Base-by-base conservation (phyloP, 257 asterid genomes). In the Fraxinus americana region DNA sequence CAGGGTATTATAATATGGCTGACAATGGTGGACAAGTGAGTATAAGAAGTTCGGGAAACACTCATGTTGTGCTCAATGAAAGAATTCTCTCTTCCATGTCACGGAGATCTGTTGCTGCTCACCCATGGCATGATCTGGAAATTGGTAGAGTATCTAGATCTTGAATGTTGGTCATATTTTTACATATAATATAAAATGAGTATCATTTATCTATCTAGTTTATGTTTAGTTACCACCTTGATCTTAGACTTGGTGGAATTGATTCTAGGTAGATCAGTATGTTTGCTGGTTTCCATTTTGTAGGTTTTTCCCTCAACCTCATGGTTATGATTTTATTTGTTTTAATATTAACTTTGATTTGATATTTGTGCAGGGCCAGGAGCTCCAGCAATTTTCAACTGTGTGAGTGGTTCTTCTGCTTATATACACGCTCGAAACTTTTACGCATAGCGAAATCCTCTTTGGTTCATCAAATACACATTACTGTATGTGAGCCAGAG, bases 81-180 rank as follows among this genome's bases (percentile, higher is more conserved):
- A 85, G 97, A 85, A 94, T 94, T 67, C 91, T 92, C 63, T 88
- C 94, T 61, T 90, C 98, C 27, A 85, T 94, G 92, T 84, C 95
- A 0, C 82, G 89, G 41, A 84, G 90, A 87, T 80, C 97, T 23
- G 84, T 89, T 67, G 97, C 98, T 83, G 97, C 97, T 76, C 97
- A 94, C 85, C 98, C 98, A 14, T 92, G 98, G 98, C 98, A 94
- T 85, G 98, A 94, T 84, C 86, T 94, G 84, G 97, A 94, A 83
- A 94, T 94, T 21, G 98, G 97, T 89, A 85, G 21, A 61, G 17
- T 77, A 74, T 21, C 45, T 79, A 36, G 32, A 14, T 67, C 35
- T 27, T 9, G 34, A 39, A 65, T 35, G 54, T 5, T 45, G 16
- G 52, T 45, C 17, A 16, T 52, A 16, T 6, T 52, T 52, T 52